Percentiles rank a stretch among this genome's conserved stretches.
These are phyloP conservation scores for Metarhizium rileyi DNA, from an alignment of 2,329 filamentous ascomycete genomes.

Conservation along the genomic window DNA sequence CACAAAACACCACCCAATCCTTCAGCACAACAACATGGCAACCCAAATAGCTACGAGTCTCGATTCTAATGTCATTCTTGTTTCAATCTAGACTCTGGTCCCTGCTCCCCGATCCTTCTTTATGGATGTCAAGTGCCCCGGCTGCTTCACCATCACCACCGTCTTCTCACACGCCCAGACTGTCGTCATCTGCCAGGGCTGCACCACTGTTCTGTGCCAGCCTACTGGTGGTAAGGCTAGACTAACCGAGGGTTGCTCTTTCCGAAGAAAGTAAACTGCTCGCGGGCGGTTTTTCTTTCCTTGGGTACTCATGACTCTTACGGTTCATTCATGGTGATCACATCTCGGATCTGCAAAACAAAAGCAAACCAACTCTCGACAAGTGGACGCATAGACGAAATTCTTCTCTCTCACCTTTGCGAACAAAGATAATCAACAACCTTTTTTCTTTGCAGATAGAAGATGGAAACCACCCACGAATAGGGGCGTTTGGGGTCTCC, in stretches of 20 bases:
- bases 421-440: constrained; percentile 1
- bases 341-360: constrained; percentile 53
- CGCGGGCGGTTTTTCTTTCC: constrained; percentile 35
- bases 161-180: constrained; percentile 99
- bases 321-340: constrained; percentile 39
- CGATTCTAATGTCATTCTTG: neutral
- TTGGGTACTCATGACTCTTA: constrained; percentile 40
- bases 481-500: constrained; percentile 65
- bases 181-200: constrained; percentile 99
- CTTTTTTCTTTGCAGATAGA: constrained; percentile 54
- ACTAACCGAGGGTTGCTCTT: constrained; percentile 99
- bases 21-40: constrained; percentile 7
- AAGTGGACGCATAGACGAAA: constrained; percentile 39
- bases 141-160: constrained; percentile 99
- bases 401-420: constrained; percentile 14
- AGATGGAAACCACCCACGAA: constrained; percentile 53
- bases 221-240: constrained; percentile 98
- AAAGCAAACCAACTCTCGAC: constrained; percentile 36
- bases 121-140: constrained; percentile 99
- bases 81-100: constrained; percentile 81
- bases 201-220: constrained; percentile 99
- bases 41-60: neutral
- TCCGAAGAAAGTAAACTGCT: constrained; percentile 94
- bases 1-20: constrained; percentile 7
- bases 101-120: constrained; percentile 98